Evolutionary conservation across 768 basidiomycete genomes (phyloP), one percentile per base, ranked within the genome.

Genomic region (Astraeus odoratus): DNA sequence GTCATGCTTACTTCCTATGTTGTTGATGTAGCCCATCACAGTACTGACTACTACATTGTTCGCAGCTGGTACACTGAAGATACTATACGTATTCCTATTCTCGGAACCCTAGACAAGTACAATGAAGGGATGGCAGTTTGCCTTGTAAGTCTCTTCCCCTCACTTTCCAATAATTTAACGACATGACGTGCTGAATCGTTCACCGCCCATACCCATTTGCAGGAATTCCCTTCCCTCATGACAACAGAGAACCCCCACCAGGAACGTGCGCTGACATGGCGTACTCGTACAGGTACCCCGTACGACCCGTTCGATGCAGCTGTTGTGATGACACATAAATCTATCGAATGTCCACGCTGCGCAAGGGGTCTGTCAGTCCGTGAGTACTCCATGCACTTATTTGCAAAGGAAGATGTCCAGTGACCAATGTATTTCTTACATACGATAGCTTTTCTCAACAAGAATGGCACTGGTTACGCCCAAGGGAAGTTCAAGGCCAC

Each of bases 381-480:
- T 58, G 67, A 69, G 42, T 48, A 64, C 29, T 25, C n/a, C 8
- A 4, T 23, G 2, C 15, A 2, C 34, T 20, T 38, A 1, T 26
- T 16, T 5, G 18, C 2, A 16, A n/a, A 10, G n/a, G 24, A 29
- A 29, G 27, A 29, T n/a, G n/a, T n/a, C n/a, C n/a, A n/a, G n/a
- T n/a, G n/a, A 29, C 27, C n/a, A n/a, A 31, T 31, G 4, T 12
- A 31, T 5, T 13, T 3, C n/a, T 31, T 57, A 25, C 50, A 34
- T 5, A 18, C 22, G 3, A 12, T 9, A 77, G 76, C 68, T 3
- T 69, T 69, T 31, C 50, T 73, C 47, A 63, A 55, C 4, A 37
- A 48, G 4, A 30, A 50, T 0, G 75, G 71, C 4, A 65, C 58
- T 0, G 78, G 78, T 1, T 78, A 78, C 47, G 56, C 72, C 2